A percentile compares a stretch with the other conserved stretches of the same genome.
These are phyloP conservation scores for Pyricularia sp. DNA, from an alignment of 2,329 filamentous ascomycete genomes.

Conservation along the genomic window DNA sequence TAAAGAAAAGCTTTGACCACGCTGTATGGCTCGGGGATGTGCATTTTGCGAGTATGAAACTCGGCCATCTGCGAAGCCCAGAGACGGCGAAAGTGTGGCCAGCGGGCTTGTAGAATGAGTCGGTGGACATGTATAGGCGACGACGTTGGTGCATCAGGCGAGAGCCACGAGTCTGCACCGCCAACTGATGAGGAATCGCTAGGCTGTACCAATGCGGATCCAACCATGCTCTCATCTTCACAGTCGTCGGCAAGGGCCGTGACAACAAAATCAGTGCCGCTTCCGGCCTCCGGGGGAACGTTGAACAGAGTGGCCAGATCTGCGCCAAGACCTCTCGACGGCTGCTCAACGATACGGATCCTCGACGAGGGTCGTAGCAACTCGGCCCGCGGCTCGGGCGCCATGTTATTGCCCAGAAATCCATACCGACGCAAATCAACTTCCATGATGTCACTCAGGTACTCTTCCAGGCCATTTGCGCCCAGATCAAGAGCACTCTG, in stretches of 20 bases:
- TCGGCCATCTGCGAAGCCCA: constrained; percentile 94
- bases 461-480: constrained; percentile 68
- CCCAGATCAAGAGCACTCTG: constrained; percentile 49
- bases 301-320: constrained; percentile 85
- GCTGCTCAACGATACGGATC: constrained; percentile 33
- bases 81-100: constrained; percentile 89
- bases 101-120: constrained; percentile 84
- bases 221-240: constrained; percentile 52
- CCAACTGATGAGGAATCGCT: constrained; percentile 22
- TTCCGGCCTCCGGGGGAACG: constrained; percentile 67
- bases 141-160: constrained; percentile 53
- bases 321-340: constrained; percentile 59
- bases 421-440: constrained; percentile 88
- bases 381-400: constrained; percentile 38
- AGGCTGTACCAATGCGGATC: constrained; percentile 33
- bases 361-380: constrained; percentile 31
- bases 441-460: constrained; percentile 85
- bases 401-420: constrained; percentile 66
- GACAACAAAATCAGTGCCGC: constrained; percentile 80
- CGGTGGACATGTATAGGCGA: constrained; percentile 87
- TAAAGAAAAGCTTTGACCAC: constrained; percentile 91
- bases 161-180: constrained; percentile 40
- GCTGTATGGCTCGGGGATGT: constrained; percentile 90
- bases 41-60: constrained; percentile 93
- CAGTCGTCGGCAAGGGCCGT: constrained; percentile 75